These are phyloP conservation scores for Coniochaeta ligniaria DNA, from an alignment of 2,329 filamentous ascomycete species.

Conservation along the genomic window DNA sequence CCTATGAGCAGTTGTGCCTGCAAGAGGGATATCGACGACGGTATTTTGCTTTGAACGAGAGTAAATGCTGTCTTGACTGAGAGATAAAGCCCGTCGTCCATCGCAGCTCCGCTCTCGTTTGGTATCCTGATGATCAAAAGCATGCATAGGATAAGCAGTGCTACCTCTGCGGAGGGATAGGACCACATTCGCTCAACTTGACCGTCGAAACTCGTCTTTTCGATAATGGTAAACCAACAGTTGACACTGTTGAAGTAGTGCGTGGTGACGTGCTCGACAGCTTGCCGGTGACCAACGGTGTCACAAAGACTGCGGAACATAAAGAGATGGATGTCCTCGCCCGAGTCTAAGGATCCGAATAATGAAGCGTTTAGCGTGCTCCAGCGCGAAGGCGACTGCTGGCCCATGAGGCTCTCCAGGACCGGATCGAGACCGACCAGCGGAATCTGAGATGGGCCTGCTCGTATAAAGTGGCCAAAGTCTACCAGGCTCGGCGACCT, in stretches of 20 bases:
- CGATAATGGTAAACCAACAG: conserved; percentile 21
- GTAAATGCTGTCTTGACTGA: conserved; percentile 17
- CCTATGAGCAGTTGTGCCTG: conserved; percentile 20
- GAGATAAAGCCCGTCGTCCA: conserved; percentile 17
- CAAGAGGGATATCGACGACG: conserved; percentile 15
- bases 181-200: conserved; percentile 16
- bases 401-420: conserved; percentile 7
- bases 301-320: conserved; percentile 17
- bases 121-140: conserved; percentile 16
- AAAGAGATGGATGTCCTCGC: conserved; percentile 17
- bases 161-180: conserved; percentile 18
- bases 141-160: conserved; percentile 19
- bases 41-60: conserved; percentile 16
- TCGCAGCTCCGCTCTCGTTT: conserved; percentile 10
- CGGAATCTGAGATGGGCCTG: neutral
- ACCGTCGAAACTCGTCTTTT: conserved; percentile 14
- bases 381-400: conserved; percentile 1
- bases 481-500: conserved; percentile 3
- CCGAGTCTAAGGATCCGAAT: conserved; percentile 15
- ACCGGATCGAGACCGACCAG: conserved; percentile 9
- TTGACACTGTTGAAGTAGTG: conserved; percentile 19
- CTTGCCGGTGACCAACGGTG: conserved; percentile 13
- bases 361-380: conserved; percentile 13
- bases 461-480: conserved; percentile 4
- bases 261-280: conserved; percentile 13